Base-by-base conservation (phyloP, 192 early-diverging fungal species). In the Podila clonocystis region DNA sequence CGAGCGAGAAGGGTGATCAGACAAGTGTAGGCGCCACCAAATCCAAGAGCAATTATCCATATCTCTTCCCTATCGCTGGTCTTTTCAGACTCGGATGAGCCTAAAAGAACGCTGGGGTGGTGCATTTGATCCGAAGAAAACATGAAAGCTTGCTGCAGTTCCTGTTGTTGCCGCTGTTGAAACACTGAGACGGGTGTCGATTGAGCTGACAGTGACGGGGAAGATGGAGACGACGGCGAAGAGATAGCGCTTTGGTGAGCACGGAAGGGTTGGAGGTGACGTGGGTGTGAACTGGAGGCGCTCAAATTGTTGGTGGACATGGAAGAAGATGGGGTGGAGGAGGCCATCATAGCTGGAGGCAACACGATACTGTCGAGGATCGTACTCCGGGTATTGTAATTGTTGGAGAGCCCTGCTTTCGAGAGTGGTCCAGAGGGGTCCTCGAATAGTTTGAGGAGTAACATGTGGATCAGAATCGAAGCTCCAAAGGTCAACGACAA, bases 11-110 rank as follows among this genome's bases (percentile, higher is more conserved):
- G 65, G 11, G 72, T 65, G 11, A 83, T 34, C 8, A 83, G 30
- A 50, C 65, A 62, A 34, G 48, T 69, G 5, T 78, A 78, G 9
- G 67, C 68, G 24, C 65, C 74, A 5, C 67, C 67, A 48, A 78
- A 83, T 28, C 82, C 70, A 19, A 72, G 58, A n/a, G 70, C 82
- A 67, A 74, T 75, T 36, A 75, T 75, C 70, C 73, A 75, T 5
- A 83, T 72, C 59, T 75, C 83, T 68, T 85, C 78, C 62, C 83
- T 45, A 59, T 85, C 77, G 22, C 67, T 80, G 17, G 67, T 41
- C 65, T 72, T 72, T 31, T 80, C 77, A 6, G 58, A 20, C 58
- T 80, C 77, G 17, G 77, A 80, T 2, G 70, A 31, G 11, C 71
- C 70, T 31, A 73, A 50, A 24, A 80, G 57, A 15, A 73, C 41